Conservation (phyloP, 352 stramenopile genomes). For the Globisporangium paroecandrum region DNA sequence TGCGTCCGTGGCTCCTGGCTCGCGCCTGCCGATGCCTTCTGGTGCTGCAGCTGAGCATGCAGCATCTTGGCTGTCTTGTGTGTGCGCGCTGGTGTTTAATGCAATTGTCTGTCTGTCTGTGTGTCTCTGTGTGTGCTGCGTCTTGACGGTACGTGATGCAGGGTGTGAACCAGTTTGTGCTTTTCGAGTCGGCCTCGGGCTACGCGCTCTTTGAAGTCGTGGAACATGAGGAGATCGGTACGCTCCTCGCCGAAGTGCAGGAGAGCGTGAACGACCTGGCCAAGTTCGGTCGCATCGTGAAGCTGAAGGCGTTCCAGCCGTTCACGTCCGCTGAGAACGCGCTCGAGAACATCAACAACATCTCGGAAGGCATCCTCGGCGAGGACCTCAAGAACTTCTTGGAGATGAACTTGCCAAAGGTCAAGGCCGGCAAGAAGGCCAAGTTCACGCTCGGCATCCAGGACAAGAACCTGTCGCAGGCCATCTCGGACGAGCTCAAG, state of each 20-base stretch:
- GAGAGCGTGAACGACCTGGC: conserved; percentile 91
- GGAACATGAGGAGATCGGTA: conserved; percentile 96
- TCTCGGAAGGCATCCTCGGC: conserved; percentile 93
- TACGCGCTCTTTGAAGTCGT: conserved; percentile 99
- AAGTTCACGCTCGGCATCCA: conserved; percentile 90
- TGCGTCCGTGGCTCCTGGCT: conserved; percentile 1
- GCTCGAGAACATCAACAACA: conserved; percentile 99
- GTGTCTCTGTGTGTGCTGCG: neutral
- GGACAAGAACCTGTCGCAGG: conserved; percentile 92
- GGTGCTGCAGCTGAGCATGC: neutral
- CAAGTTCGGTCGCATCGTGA: conserved; percentile 96
- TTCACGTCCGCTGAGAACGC: conserved; percentile 99
- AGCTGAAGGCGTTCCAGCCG: conserved; percentile 99
- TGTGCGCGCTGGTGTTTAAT: conserved; percentile 4
- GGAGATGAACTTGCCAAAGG: conserved; percentile 99
- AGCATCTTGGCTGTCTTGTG: neutral
- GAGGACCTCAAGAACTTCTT: conserved; percentile 98
- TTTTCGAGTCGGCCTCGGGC: conserved; percentile 98
- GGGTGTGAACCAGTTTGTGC: conserved; percentile 83
- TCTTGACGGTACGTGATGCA: conserved; percentile 8
- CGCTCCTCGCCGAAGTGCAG: conserved; percentile 86
- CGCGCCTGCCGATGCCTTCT: neutral
- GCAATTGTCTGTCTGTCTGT: neutral
- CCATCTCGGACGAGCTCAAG: conserved; percentile 94
- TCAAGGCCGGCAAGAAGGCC: conserved; percentile 89